A percentile compares a stretch with the other conserved stretches of the same genome.
Conservation (phyloP, 345 rosid genomes). For the Rhodomyrtus tomentosa region DNA sequence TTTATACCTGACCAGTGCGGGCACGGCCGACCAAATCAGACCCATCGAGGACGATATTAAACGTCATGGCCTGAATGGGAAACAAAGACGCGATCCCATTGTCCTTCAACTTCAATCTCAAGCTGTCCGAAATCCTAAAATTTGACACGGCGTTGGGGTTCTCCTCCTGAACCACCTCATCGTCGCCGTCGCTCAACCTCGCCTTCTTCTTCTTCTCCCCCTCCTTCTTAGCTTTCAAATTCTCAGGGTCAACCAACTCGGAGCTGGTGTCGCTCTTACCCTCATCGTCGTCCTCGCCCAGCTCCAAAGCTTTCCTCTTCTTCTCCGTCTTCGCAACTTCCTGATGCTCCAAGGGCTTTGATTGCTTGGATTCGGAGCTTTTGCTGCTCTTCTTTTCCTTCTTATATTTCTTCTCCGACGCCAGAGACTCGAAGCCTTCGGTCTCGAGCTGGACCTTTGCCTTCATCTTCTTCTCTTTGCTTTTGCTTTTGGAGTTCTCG, state of each 20-base stretch:
- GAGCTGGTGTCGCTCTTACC: constrained; percentile 61
- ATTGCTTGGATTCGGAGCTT: constrained; percentile 6
- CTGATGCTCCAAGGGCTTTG: neutral
- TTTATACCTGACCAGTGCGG: constrained; percentile 84
- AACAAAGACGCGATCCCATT: constrained; percentile 77
- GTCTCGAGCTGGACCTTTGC: constrained; percentile 27
- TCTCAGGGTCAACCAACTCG: constrained; percentile 47
- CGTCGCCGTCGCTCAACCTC: constrained; percentile 26
- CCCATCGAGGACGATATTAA: constrained; percentile 60
- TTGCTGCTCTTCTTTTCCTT: constrained; percentile 36
- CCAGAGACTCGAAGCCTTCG: constrained; percentile 12
- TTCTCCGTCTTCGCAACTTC: constrained; percentile 29
- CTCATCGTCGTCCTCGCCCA: constrained; percentile 26
- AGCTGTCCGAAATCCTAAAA: constrained; percentile 56
- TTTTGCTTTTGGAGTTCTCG: constrained; percentile 14
- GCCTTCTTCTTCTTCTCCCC: constrained; percentile 40
- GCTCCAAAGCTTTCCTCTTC: constrained; percentile 50
- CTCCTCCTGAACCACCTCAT: constrained; percentile 29
- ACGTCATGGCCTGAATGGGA: constrained; percentile 86
- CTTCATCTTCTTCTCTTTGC: constrained; percentile 62
- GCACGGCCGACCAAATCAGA: constrained; percentile 91
- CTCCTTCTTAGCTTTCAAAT: constrained; percentile 2
- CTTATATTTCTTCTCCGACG: constrained; percentile 5
- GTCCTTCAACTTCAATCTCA: constrained; percentile 51
- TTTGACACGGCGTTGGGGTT: constrained; percentile 59